Percentiles rank a stretch among this genome's conserved stretches.
phyloP scores from a whole-genome alignment of 495 filamentous ascomycete species.

The Trypethelium eluteriae region DNA sequence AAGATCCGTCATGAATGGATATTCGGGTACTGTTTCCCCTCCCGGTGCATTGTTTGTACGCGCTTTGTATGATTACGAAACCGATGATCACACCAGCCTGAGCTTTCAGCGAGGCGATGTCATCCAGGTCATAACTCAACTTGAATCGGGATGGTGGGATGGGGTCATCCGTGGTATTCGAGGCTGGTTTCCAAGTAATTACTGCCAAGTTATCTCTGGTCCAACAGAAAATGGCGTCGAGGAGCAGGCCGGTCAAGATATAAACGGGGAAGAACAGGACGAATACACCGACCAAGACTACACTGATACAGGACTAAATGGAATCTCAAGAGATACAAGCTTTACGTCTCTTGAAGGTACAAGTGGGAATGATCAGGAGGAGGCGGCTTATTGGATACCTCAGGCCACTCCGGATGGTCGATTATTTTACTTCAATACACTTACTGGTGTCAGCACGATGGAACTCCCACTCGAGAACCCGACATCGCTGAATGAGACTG shows the following conservation, averaged over 20 bases:
- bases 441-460: slow-evolving; percentile 86
- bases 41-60: slow-evolving; percentile 82
- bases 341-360: slow-evolving; percentile 63
- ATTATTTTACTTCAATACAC: slow-evolving; percentile 95
- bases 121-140: slow-evolving; percentile 93
- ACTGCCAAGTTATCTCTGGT: slow-evolving; percentile 70
- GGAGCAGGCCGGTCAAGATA: slow-evolving; percentile 43
- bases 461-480: slow-evolving; percentile 91
- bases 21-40: slow-evolving; percentile 58
- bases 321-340: slow-evolving; percentile 46
- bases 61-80: slow-evolving; percentile 93
- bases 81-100: slow-evolving; percentile 90
- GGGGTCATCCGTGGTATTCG: slow-evolving; percentile 87
- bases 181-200: slow-evolving; percentile 99
- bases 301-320: slow-evolving; percentile 48
- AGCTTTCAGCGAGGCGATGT: slow-evolving; percentile 93
- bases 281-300: slow-evolving; percentile 60
- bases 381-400: slow-evolving; percentile 96
- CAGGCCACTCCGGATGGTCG: slow-evolving; percentile 91
- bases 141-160: slow-evolving; percentile 99
- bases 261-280: slow-evolving; percentile 54
- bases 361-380: slow-evolving; percentile 62
- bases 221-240: slow-evolving; percentile 54
- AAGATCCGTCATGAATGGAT: slow-evolving; percentile 52
- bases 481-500: slow-evolving; percentile 67